Percentiles rank a stretch among this genome's conserved stretches.
phyloP scores from a whole-genome alignment of 2,329 filamentous ascomycete genomes.

The Fusarium odoratissimum region DNA sequence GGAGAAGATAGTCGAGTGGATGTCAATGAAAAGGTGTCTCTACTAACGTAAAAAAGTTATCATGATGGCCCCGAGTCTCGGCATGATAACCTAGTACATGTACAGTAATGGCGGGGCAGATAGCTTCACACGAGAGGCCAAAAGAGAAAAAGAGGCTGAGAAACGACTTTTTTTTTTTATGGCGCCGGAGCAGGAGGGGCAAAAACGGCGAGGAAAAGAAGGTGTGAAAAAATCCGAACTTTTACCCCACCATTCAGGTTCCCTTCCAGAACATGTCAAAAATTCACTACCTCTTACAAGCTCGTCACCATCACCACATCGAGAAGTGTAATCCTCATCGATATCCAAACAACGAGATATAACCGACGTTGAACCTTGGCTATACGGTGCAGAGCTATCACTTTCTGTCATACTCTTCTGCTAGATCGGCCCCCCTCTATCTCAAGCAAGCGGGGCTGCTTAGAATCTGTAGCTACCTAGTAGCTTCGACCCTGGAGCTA shows the following conservation, averaged over 20 bases:
- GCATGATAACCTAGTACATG: constrained; percentile 25
- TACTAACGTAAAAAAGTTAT: constrained; percentile 18
- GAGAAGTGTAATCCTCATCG: constrained; percentile 10
- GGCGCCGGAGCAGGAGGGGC: constrained; percentile 6
- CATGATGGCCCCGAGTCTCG: constrained; percentile 23
- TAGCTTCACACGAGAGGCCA: background rate
- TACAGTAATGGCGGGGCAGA: constrained; percentile 35
- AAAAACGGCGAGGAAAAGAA: constrained; percentile 8
- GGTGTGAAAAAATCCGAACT: constrained; percentile 19
- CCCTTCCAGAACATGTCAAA: constrained; percentile 30
- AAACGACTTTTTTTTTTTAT: constrained; percentile 1
- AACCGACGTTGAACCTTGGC: background rate
- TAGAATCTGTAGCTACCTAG: constrained; percentile 23
- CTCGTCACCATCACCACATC: constrained; percentile 23
- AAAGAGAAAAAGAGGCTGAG: background rate
- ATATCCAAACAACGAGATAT: constrained; percentile 4
- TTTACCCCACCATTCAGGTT: constrained; percentile 33
- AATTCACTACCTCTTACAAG: constrained; percentile 15
- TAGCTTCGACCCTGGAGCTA: constrained; percentile 28
- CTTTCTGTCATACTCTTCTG: background rate
- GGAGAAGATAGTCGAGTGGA: constrained; percentile 29
- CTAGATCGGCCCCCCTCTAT: constrained; percentile 8
- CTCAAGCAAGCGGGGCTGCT: constrained; percentile 28
- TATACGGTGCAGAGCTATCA: background rate
- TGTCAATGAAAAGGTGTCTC: background rate